Conservation (phyloP, 805 yeast species). For the Candida andamanensis region DNA sequence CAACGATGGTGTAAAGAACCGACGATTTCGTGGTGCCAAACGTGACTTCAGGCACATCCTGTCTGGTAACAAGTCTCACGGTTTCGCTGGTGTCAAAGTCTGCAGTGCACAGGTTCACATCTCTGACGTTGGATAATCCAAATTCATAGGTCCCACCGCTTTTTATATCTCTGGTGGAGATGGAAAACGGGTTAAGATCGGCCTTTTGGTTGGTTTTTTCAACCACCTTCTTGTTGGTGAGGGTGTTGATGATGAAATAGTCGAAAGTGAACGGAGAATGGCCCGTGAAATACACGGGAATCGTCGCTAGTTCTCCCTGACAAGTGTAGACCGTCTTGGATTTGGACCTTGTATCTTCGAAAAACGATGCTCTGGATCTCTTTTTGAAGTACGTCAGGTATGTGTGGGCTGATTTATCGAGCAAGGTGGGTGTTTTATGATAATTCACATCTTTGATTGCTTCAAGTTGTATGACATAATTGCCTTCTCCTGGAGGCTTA, state of each 20-base stretch:
- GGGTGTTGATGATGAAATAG: conserved; percentile 58
- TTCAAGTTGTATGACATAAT: conserved; percentile 67
- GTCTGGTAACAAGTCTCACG: conserved; percentile 56
- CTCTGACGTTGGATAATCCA: conserved; percentile 60
- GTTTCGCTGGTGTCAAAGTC: conserved; percentile 51
- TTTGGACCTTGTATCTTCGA: conserved; percentile 13
- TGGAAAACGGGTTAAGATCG: conserved; percentile 10
- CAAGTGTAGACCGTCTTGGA: conserved; percentile 22
- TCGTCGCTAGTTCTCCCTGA: conserved; percentile 21
- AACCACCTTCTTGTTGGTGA: conserved; percentile 2
- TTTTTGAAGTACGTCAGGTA: conserved; percentile 70
- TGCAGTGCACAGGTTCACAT: conserved; percentile 76
- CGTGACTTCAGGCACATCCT: conserved; percentile 54
- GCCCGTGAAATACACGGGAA: conserved; percentile 68
- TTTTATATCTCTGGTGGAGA: conserved; percentile 49
- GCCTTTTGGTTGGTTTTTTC: conserved; percentile 2
- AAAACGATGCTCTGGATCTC: conserved; percentile 45
- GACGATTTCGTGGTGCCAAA: conserved; percentile 19
- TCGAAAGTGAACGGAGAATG: conserved; percentile 69
- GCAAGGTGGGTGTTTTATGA: conserved; percentile 38
- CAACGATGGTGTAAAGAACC: conserved; percentile 41
- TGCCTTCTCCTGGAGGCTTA: conserved; percentile 77
- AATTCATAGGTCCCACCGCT: conserved; percentile 73
- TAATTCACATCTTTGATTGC: conserved; percentile 56
- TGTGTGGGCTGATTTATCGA: conserved; percentile 39